Evolutionary conservation across 2,329 filamentous ascomycete genomes (phyloP).

Genomic region (Pseudogymnoascus sp.): DNA sequence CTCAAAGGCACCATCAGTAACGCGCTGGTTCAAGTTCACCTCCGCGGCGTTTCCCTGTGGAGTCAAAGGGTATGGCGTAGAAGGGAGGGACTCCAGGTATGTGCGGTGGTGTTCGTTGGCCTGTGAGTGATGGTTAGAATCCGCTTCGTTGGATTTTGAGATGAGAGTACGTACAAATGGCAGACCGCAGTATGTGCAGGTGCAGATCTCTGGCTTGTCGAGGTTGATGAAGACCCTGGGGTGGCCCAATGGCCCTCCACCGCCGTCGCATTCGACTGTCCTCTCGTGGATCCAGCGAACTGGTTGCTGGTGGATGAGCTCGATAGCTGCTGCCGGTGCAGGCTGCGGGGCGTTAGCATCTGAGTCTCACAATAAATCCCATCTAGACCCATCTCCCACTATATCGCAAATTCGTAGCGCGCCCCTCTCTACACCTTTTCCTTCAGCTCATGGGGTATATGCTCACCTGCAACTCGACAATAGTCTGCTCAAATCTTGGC

Average conservation of each 20-base stretch:
- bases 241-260: constrained; percentile 83
- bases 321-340: constrained; percentile 81
- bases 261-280: constrained; percentile 82
- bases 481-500: constrained; percentile 94
- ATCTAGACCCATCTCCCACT: neutral
- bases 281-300: constrained; percentile 84
- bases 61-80: constrained; percentile 73
- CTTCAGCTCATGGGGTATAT: neutral
- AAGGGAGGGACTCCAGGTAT: constrained; percentile 73
- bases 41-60: constrained; percentile 52
- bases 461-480: constrained; percentile 82
- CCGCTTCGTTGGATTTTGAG: neutral
- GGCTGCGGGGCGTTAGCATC: constrained; percentile 51
- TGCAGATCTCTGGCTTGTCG: constrained; percentile 89
- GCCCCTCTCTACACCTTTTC: neutral
- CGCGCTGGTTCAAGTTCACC: constrained; percentile 49
- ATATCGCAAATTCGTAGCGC: neutral
- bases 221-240: constrained; percentile 95
- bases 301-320: constrained; percentile 91
- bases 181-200: constrained; percentile 87
- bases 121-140: constrained; percentile 39
- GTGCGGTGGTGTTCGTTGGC: constrained; percentile 84
- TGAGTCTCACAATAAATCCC: neutral
- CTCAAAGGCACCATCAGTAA: constrained; percentile 51
- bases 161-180: constrained; percentile 65